A percentile compares a stretch with the other conserved stretches of the same genome.
phyloP scores from a whole-genome alignment of 371 early-diverging fungal genomes.

The Smittium culicis region DNA sequence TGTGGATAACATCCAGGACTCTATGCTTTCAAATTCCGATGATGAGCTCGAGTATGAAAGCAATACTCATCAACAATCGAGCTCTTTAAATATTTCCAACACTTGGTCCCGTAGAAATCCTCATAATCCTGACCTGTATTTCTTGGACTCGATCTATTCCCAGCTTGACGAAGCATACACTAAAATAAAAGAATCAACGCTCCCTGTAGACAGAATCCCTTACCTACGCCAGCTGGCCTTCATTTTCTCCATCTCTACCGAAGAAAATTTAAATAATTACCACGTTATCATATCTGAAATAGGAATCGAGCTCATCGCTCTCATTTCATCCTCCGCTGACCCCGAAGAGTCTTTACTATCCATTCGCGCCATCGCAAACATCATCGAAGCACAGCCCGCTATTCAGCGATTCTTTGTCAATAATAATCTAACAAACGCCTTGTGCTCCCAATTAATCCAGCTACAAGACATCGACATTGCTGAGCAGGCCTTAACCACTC shows the following conservation, averaged over 20 bases:
- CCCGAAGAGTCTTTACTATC: constrained; percentile 70
- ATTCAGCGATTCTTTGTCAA: constrained; percentile 47
- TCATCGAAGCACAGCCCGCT: constrained; percentile 75
- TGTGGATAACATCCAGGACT: too few species aligned
- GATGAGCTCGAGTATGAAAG: neutral
- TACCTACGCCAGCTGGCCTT: constrained; percentile 53
- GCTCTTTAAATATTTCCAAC: too few species aligned
- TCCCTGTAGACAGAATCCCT: constrained; percentile 28
- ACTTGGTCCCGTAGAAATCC: too few species aligned
- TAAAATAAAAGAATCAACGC: constrained; percentile 6
- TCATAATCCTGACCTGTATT: too few species aligned
- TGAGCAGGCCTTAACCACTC: constrained; percentile 62
- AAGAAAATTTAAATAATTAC: constrained; percentile 45
- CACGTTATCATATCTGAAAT: constrained; percentile 37
- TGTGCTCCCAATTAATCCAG: constrained; percentile 60
- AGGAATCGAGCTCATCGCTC: constrained; percentile 35
- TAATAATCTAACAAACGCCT: constrained; percentile 51
- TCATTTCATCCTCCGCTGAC: constrained; percentile 31
- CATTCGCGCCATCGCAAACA: constrained; percentile 71
- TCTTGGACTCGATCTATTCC: neutral
- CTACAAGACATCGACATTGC: constrained; percentile 86
- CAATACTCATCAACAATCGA: neutral
- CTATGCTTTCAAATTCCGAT: too few species aligned
- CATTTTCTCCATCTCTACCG: constrained; percentile 50
- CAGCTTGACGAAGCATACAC: neutral